These are phyloP conservation scores for Crepidotus variabilis DNA, from an alignment of 768 basidiomycete genomes.

Conservation along the genomic window DNA sequence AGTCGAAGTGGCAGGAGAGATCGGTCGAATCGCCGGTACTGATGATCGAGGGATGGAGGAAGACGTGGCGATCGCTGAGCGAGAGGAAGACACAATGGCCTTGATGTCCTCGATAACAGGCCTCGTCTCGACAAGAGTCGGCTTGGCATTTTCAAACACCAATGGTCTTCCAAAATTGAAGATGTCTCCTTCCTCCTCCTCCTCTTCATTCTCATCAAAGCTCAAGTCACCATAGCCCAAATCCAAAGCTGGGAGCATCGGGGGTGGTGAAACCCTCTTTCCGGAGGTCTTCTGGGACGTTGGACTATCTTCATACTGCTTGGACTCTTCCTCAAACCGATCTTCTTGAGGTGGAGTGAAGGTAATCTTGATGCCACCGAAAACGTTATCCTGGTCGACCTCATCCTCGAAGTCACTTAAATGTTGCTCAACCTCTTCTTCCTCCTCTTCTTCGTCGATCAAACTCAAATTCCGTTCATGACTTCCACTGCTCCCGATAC, in stretches of 20 bases:
- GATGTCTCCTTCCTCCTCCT: conserved; percentile 17
- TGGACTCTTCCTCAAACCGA: conserved; percentile 22
- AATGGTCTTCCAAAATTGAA: conserved; percentile 33
- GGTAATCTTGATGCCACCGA: conserved; percentile 70
- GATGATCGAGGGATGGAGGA: not conserved
- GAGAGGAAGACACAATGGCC: not conserved
- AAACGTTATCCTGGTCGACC: conserved; percentile 55
- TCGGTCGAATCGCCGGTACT: conserved; percentile 4
- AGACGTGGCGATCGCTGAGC: not conserved
- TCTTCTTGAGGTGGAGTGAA: conserved; percentile 61
- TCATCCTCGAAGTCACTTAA: conserved; percentile 31
- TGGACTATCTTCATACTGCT: conserved; percentile 26
- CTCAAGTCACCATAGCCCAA: conserved; percentile 26
- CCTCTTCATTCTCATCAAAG: conserved; percentile 22
- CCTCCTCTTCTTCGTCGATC: conserved; percentile 21
- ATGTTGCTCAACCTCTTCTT: conserved; percentile 31
- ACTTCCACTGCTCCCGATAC: conserved; percentile 37
- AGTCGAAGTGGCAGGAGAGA: conserved; percentile 8
- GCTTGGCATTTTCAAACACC: not conserved
- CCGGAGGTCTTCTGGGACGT: conserved; percentile 22
- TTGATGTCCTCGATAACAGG: conserved; percentile 1
- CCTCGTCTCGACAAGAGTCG: not conserved
- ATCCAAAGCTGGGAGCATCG: conserved; percentile 29
- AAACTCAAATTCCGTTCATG: conserved; percentile 21
- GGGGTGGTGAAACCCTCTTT: conserved; percentile 26